These are phyloP conservation scores for Penicillium sp. DNA, from an alignment of 2,329 filamentous ascomycete species.

Conservation along the genomic window DNA sequence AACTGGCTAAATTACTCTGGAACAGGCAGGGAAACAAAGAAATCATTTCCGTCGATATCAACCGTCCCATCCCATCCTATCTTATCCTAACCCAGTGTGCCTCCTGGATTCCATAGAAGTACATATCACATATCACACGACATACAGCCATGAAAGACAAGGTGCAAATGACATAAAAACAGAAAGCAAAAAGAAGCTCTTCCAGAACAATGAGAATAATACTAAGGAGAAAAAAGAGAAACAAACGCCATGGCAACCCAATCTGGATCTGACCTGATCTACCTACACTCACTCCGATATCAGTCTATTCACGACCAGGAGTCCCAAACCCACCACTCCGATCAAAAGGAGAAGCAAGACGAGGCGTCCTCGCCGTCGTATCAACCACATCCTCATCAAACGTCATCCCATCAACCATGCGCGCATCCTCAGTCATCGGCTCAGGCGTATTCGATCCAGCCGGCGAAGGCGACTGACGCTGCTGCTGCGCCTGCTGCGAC, in stretches of 20 bases:
- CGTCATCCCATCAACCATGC: conserved; percentile 70
- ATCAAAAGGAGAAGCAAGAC: conserved; percentile 48
- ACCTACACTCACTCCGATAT: not conserved
- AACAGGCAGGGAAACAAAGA: no score
- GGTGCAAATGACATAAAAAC: no score
- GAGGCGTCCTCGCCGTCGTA: conserved; percentile 64
- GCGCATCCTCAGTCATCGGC: conserved; percentile 57
- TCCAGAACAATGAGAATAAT: not conserved
- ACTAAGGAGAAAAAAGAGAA: not conserved
- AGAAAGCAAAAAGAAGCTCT: no score
- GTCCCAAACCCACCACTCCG: conserved; percentile 18
- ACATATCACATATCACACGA: not conserved
- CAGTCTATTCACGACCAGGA: conserved; percentile 26
- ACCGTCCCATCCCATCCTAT: not conserved
- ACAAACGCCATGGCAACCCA: conserved; percentile 15
- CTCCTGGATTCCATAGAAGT: not conserved
- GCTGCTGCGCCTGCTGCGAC: conserved; percentile 1
- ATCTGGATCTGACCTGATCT: conserved; percentile 12
- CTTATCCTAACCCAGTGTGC: no score
- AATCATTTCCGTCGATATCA: no score
- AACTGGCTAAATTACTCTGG: no score
- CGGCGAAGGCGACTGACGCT: conserved; percentile 38
- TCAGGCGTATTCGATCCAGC: conserved; percentile 45
- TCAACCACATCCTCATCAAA: conserved; percentile 67
- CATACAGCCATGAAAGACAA: not conserved